Evolutionary conservation across 495 filamentous ascomycete genomes (phyloP).

Genomic region (Xylaria flabelliformis): DNA sequence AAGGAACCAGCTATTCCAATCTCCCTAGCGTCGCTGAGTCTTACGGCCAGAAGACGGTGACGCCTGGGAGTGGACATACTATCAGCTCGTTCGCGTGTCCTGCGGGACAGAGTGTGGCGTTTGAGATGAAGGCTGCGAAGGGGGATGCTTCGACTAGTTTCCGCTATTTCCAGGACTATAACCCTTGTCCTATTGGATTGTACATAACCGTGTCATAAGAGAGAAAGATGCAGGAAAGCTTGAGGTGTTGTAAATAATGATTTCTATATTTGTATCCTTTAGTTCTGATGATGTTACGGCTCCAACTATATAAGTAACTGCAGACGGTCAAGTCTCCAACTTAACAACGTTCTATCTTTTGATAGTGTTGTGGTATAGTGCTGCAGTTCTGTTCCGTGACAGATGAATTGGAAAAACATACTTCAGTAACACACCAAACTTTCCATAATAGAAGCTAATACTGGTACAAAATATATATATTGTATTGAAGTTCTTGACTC

Average conservation of each 20-base stretch:
- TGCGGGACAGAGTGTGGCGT: conserved; percentile 56
- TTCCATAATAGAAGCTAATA: too few relatives aligned
- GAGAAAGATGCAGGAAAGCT: neutral
- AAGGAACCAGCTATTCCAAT: conserved; percentile 59
- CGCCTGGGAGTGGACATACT: conserved; percentile 62
- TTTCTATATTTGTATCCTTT: neutral
- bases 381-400: too few relatives aligned
- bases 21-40: conserved; percentile 53
- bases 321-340: too few relatives aligned
- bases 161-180: conserved; percentile 70
- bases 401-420: too few relatives aligned
- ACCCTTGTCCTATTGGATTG: conserved; percentile 67
- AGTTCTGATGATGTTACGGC: too few relatives aligned
- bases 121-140: conserved; percentile 55
- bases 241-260: neutral
- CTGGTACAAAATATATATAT: too few relatives aligned
- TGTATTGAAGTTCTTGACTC: too few relatives aligned
- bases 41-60: conserved; percentile 55
- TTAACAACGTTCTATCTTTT: too few relatives aligned
- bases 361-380: too few relatives aligned
- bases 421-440: too few relatives aligned
- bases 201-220: conserved; percentile 57
- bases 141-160: conserved; percentile 55
- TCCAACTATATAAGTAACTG: too few relatives aligned
- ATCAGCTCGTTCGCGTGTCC: conserved; percentile 64